Evolutionary conservation across 139 green algal genomes (phyloP).

Genomic region (Gonium pectorale): DNA sequence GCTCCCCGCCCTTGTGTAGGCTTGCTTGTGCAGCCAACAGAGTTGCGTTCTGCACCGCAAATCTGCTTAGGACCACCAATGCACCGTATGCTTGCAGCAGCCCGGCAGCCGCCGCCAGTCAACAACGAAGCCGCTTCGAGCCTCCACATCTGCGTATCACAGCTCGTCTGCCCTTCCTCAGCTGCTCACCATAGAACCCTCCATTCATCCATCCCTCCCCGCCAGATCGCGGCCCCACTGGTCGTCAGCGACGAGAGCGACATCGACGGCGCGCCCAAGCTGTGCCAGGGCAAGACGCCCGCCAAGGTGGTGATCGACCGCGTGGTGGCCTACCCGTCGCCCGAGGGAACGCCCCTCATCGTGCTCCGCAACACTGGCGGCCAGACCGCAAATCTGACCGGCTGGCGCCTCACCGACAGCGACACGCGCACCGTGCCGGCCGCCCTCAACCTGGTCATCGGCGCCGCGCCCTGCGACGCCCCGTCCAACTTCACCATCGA

Average conservation of each 20-base stretch:
- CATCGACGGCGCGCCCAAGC: background rate
- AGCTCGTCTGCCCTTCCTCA: no score
- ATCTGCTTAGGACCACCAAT: no score
- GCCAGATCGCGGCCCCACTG: no score
- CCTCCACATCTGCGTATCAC: no score
- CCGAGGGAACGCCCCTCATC: conserved; percentile 16
- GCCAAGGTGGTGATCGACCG: conserved; percentile 60
- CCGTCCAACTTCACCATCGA: conserved; percentile 59
- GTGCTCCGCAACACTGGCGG: conserved; percentile 65
- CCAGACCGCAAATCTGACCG: conserved; percentile 64
- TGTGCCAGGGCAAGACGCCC: conserved; percentile 51
- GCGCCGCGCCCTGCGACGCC: conserved; percentile 34
- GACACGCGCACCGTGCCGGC: conserved; percentile 10
- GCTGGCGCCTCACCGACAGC: conserved; percentile 56
- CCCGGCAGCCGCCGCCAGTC: no score
- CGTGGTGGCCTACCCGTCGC: conserved; percentile 48
- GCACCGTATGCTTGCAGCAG: no score
- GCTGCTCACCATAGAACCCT: no score
- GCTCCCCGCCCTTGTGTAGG: background rate
- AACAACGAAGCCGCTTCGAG: no score
- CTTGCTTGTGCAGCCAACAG: no score
- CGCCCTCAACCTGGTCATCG: conserved; percentile 37
- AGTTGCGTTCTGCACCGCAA: no score
- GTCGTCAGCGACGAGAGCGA: background rate
- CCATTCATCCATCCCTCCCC: no score